These are phyloP conservation scores for Barnettozyma wickerhamii DNA, from an alignment of 805 yeast species.

Conservation along the genomic window DNA sequence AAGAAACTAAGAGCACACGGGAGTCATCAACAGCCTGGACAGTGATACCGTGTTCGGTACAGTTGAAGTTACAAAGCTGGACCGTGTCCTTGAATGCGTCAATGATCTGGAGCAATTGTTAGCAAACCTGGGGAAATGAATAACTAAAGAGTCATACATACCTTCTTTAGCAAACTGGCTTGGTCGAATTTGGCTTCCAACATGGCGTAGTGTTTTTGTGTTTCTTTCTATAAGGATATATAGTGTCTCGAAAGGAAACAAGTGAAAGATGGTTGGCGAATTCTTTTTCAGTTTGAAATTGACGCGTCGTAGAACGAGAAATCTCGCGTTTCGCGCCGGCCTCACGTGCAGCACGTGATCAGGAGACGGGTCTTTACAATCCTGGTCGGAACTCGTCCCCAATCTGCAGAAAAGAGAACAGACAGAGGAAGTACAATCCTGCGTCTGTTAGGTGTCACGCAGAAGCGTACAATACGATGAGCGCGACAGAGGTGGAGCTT, in stretches of 20 bases:
- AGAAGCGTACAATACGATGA: too few species aligned
- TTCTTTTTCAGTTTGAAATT: too few species aligned
- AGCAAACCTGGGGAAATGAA: too few species aligned
- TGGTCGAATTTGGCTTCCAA: conserved; percentile 96
- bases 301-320: too few species aligned
- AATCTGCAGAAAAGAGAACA: too few species aligned
- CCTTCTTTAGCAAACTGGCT: conserved; percentile 85
- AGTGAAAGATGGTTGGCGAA: not conserved
- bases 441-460: too few species aligned
- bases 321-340: too few species aligned
- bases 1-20: conserved; percentile 85
- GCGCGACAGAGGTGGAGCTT: not conserved
- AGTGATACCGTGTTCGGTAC: conserved; percentile 90
- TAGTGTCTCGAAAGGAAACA: not conserved
- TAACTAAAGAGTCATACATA: too few species aligned
- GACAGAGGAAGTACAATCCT: too few species aligned
- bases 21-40: conserved; percentile 98
- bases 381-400: too few species aligned
- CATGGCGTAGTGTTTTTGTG: conserved; percentile 41
- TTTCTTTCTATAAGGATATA: not conserved
- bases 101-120: conserved; percentile 45
- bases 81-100: conserved; percentile 95
- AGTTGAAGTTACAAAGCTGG: conserved; percentile 92
- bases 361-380: too few species aligned
- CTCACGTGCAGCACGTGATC: too few species aligned